Evolutionary conservation across 768 basidiomycete species (phyloP), one percentile per base, ranked within the genome.

Genomic region (Agrocybe pediades): DNA sequence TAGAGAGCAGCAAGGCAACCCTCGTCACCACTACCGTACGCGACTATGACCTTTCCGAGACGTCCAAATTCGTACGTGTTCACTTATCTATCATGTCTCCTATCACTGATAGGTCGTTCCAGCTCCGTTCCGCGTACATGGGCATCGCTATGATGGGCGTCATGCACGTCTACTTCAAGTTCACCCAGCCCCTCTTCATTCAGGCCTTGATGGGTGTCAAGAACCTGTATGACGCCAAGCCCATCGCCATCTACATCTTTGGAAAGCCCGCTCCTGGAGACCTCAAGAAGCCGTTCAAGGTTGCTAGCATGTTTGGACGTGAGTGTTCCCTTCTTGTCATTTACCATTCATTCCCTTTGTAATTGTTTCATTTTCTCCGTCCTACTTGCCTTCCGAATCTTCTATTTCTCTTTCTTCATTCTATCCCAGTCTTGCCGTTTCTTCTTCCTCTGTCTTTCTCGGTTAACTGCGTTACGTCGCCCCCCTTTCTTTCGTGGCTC

Each of bases 161-260:
- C 79, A 85, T 98, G 77, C 96, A 99, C 75, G 56, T 89, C 48
- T 98, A 98, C 82, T 77, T 98, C 75, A 85, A 90, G 68, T 98
- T 91, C 82, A 95, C 94, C 6, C 95, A 96, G 67, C 96, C 96
- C 6, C 84, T 98, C 60, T 96, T 98, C 74, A 89, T 98, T 60
- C 96, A 98, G 70, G 83, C 83, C 11, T 81, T 99, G 61, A 97
- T 96, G 93, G 92, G 91, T n/a, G 53, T 97, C 65, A 98, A 99
- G 78, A 82, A 80, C 41, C 70, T 95, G 24, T 92, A 89, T 70
- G 95, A 98, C 64, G 86, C 90, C 53, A 93, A 93, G 67, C 82
- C 83, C 16, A 81, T 95, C 58, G 79, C 86, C 33, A 87, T 99
- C 55, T 87, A 96, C 76, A 41, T 98, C 49, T 73, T 92, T 20